Evolutionary conservation across 2,329 filamentous ascomycete species (phyloP), one percentile per base, ranked within the genome.

Genomic region (Fusarium armeniacum): DNA sequence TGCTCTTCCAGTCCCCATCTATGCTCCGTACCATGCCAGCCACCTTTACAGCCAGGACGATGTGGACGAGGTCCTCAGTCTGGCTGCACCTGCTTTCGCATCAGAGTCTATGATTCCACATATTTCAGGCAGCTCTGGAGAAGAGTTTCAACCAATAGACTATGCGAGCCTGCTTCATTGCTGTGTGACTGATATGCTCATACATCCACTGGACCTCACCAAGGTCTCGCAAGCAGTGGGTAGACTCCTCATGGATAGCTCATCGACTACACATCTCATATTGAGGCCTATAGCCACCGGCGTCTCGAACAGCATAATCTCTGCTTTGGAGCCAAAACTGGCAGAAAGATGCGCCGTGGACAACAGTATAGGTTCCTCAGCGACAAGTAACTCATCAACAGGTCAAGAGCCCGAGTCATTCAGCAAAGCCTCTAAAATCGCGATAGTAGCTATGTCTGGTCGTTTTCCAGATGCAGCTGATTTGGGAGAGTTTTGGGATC

Each of bases 381-480:
- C 49, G 7, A 16, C 1, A 10, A 45, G 11, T 35, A 16, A 13
- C 26, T n/a, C 22, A 7, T 10, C 28, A 54, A 20, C 20, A 10
- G 22, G 28, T 8, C 11, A 15, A 44, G 16, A 20, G 7, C 30
- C 30, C 28, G 11, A 54, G 2, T 7, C 32, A n/a, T 9, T 22
- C 38, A 38, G 9, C 47, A 36, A 38, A 8, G 20, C 16, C 47
- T 38, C 47, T 11, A 94, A 94, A 79, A 87, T 97, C 67, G 93
- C 93, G 60, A 94, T 97, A 67, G 91, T 97, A 35, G 93, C 93
- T 54, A 58, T 43, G 15, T 81, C 80, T 2, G 83, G 83, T 32
- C 76, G 83, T 0, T 81, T 84, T 24, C 82, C 83, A 1, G 83
- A 82, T 7, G 79, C 77, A 6, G 78, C 78, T 0, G 85, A 84